phyloP scores from a whole-genome alignment of 169 alveolate genomes.

The Pseudocohnilembus persalinus region DNA sequence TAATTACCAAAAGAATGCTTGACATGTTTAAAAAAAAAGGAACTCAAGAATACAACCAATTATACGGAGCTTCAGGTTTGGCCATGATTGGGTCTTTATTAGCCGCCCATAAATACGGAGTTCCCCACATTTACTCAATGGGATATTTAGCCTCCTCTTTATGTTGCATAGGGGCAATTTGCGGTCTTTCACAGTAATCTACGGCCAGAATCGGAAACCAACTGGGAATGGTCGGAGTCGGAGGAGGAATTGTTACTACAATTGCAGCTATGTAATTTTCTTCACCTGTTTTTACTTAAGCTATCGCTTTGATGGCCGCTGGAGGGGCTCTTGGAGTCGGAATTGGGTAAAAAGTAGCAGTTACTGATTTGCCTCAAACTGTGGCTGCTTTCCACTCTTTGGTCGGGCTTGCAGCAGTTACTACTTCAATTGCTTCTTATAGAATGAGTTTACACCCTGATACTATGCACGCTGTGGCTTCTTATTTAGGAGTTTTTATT shows the following conservation, averaged over 20 bases:
- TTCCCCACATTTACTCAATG: conserved; percentile 31
- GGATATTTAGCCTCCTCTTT: conserved; percentile 55
- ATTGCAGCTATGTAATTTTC: conserved; percentile 56
- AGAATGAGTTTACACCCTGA: conserved; percentile 23
- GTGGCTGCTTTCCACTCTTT: conserved; percentile 95
- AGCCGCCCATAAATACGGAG: conserved; percentile 37
- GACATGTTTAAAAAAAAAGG: conserved; percentile 84
- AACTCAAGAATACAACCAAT: conserved; percentile 48
- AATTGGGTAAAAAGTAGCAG: conserved; percentile 73
- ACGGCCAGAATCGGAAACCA: conserved; percentile 88
- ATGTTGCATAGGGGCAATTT: conserved; percentile 39
- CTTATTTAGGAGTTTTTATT: conserved; percentile 85
- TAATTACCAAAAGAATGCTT: conserved; percentile 93
- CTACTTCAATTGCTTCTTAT: conserved; percentile 72
- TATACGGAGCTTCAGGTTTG: conserved; percentile 35
- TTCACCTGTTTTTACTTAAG: conserved; percentile 55
- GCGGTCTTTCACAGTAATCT: conserved; percentile 81
- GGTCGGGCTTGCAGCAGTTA: conserved; percentile 95
- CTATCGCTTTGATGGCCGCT: conserved; percentile 36
- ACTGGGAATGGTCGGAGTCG: conserved; percentile 84
- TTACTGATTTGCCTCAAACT: conserved; percentile 89
- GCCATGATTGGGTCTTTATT: conserved; percentile 31
- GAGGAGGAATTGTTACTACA: conserved; percentile 81
- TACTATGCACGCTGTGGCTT: conserved; percentile 62
- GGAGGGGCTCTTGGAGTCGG: conserved; percentile 31